Conservation (phyloP, 345 rosid genomes). For the Eucalyptus sp. region DNA sequence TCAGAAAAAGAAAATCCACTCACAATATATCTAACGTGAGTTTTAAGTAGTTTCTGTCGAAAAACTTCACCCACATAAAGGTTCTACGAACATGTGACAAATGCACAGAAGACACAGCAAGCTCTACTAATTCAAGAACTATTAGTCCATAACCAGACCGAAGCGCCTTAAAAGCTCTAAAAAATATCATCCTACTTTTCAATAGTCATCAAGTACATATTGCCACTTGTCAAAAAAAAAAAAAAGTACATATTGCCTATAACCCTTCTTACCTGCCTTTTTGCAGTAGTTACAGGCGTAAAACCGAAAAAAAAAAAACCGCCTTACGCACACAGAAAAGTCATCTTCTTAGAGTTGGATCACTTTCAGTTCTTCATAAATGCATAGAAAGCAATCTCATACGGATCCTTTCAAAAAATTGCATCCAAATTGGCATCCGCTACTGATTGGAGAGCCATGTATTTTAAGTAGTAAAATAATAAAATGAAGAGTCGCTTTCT, state of each 20-base stretch:
- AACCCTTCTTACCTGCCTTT: not conserved
- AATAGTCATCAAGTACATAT: not conserved
- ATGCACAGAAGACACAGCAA: not conserved
- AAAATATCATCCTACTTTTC: not conserved
- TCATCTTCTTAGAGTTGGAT: no score
- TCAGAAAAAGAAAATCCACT: not conserved
- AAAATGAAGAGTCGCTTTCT: not conserved
- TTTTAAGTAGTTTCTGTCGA: not conserved
- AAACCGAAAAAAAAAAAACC: no score
- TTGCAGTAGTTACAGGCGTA: not conserved
- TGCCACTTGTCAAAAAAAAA: no score
- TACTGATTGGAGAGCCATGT: no score
- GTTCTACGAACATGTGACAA: not conserved
- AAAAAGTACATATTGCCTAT: not conserved
- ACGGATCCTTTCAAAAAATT: not conserved
- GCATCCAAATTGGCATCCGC: not conserved
- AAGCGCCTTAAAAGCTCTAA: not conserved
- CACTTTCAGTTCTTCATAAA: no score
- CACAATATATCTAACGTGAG: not conserved
- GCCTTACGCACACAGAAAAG: no score
- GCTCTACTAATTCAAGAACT: not conserved
- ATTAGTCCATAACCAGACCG: not conserved
- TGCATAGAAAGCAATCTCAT: no score
- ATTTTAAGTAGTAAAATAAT: no score
- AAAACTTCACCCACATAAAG: not conserved